These are phyloP conservation scores for Cerioporus squamosus DNA, from an alignment of 1,284 basidiomycete genomes.

Conservation along the genomic window DNA sequence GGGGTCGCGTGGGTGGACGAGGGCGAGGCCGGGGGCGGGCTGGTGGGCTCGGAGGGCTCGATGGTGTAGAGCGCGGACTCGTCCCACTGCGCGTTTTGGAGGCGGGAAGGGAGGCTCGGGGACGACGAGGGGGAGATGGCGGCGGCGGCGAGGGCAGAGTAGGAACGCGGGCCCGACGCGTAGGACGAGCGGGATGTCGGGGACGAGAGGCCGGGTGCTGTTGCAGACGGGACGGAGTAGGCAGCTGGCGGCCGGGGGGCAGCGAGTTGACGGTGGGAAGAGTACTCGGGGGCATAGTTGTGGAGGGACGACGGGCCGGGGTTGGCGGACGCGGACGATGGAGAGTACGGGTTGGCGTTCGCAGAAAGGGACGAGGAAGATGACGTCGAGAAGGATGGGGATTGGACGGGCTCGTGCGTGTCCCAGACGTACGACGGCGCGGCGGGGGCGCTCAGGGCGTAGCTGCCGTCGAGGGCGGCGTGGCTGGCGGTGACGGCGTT, in stretches of 20 bases:
- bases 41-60: constrained; percentile 14
- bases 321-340: constrained; percentile 10
- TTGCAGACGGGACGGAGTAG: constrained; percentile 8
- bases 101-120: constrained; percentile 8
- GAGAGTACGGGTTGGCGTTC: too few species aligned
- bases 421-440: constrained; percentile 18
- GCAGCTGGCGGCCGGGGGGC: constrained; percentile 8
- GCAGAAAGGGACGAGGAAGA: too few species aligned
- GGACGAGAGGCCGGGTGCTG: constrained; percentile 6
- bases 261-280: constrained; percentile 6
- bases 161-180: constrained; percentile 13
- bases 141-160: constrained; percentile 20
- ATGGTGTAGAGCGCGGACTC: constrained; percentile 20
- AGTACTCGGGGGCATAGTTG: constrained; percentile 5
- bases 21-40: not conserved
- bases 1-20: constrained; percentile 4
- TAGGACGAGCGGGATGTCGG: constrained; percentile 10
- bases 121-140: constrained; percentile 1
- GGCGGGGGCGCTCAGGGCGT: constrained; percentile 3
- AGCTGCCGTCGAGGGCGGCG: constrained; percentile 12
- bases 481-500: constrained; percentile 13
- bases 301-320: constrained; percentile 10
- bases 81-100: constrained; percentile 23
- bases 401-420: constrained; percentile 7
- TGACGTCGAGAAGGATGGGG: constrained; percentile 8